Evolutionary conservation across 495 filamentous ascomycete species (phyloP), one percentile per base, ranked within the genome.

Genomic region (Letharia columbiana): DNA sequence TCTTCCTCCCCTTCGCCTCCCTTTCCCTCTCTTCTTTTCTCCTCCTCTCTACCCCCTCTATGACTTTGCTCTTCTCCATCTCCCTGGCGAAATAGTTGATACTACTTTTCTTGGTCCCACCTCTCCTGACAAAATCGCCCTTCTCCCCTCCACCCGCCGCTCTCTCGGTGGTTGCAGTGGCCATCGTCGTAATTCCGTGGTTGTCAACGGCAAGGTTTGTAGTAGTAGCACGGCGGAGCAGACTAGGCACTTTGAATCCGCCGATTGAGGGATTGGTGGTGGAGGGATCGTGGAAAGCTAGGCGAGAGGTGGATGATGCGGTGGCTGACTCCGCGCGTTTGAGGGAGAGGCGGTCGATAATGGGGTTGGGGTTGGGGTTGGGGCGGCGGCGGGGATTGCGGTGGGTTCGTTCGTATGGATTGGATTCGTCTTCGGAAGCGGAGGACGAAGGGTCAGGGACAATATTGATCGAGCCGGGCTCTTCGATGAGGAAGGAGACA

Each of bases 41-140:
- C 72, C 81, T 79, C 72, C 79, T 80, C 77, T 88, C 86, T 42
- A 75, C 79, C 72, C 85, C 86, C 52, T 83, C 83, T 31, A 89
- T 72, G 44, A 78, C 79, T 5, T 78, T 80, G 66, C 79, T 78
- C 69, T 85, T 76, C 76, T 89, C 86, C 69, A 76, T 86, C 76
- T 89, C 92, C 57, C 91, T 83, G 6, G 89, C 85, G 72, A 92
- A 89, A 67, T 89, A 95, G 71, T 93, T 92, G 42, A 96, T 85
- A 45, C 87, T 86, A 35, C 84, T 87, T 79, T 87, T 90, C 78
- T 90, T 92, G 15, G 84, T 81, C 63, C 85, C 84, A 12, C 78
- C 77, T 31, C 77, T 76, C 18, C 78, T 79, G 31, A 78, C 71
- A 54, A 77, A 75, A 18, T 67, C 71, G 67, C 71, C 72, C 67